phyloP scores from a whole-genome alignment of 169 alveolate genomes.

The Cryptosporidium tyzzeri region DNA sequence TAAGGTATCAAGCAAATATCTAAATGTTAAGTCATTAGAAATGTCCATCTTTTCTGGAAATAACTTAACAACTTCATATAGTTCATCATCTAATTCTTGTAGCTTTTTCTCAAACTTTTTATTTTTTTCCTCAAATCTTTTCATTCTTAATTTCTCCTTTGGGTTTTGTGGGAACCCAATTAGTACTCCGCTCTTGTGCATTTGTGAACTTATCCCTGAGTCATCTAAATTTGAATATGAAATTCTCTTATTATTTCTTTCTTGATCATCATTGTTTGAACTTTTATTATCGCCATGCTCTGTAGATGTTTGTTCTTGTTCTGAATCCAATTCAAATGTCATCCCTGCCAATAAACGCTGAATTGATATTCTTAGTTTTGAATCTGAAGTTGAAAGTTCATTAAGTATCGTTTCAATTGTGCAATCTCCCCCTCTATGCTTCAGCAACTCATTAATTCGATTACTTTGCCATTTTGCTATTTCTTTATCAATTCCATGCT shows the following conservation, averaged over 20 bases:
- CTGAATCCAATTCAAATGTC: conserved; percentile 9
- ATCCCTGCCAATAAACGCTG: conserved; percentile 33
- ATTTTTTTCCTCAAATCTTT: conserved; percentile 1
- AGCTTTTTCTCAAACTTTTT: conserved; percentile 9
- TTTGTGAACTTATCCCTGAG: not conserved
- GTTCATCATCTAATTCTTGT: conserved; percentile 31
- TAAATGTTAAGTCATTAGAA: conserved; percentile 5
- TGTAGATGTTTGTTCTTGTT: not conserved
- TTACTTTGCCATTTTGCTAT: conserved; percentile 68
- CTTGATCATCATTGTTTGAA: not conserved
- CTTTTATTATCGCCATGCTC: not conserved
- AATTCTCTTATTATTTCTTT: not conserved
- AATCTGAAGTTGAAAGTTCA: conserved; percentile 42
- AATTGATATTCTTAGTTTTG: conserved; percentile 29
- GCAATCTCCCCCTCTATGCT: conserved; percentile 68
- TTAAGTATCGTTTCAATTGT: conserved; percentile 59
- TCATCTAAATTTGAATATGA: not conserved
- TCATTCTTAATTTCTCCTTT: conserved; percentile 18
- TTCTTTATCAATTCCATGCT: conserved; percentile 64
- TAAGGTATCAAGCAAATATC: conserved; percentile 29
- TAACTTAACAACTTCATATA: conserved; percentile 7
- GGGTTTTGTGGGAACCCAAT: conserved; percentile 16
- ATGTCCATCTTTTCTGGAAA: conserved; percentile 56
- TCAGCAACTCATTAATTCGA: conserved; percentile 53
- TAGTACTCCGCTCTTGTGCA: not conserved